Evolutionary conservation across 805 yeast species (phyloP).

Genomic region (Metschnikowia matae): DNA sequence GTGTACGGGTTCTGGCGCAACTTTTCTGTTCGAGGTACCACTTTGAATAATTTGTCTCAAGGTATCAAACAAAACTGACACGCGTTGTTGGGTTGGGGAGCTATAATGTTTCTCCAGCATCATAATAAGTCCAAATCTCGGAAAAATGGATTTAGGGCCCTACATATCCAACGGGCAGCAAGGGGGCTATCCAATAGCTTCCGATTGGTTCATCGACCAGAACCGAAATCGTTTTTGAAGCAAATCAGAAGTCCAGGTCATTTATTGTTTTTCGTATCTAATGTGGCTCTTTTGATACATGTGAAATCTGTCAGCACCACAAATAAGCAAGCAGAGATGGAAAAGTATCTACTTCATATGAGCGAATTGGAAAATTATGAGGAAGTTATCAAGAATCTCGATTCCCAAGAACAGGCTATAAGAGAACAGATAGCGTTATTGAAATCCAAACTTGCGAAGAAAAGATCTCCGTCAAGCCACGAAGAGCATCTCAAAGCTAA

Average conservation of each 20-base stretch:
- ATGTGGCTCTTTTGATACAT: conserved; percentile 16
- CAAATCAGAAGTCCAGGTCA: conserved; percentile 17
- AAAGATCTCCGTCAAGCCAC: background rate
- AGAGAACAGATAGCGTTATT: conserved; percentile 8
- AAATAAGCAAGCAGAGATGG: conserved; percentile 6
- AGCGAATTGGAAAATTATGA: conserved; percentile 15
- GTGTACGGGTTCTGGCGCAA: conserved; percentile 6
- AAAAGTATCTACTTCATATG: conserved; percentile 10
- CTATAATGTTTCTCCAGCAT: background rate
- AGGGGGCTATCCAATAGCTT: conserved; percentile 7
- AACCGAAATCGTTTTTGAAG: conserved; percentile 10
- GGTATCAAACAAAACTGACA: background rate
- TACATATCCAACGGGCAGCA: conserved; percentile 11
- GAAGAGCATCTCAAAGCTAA: background rate
- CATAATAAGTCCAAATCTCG: background rate
- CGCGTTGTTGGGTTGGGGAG: background rate
- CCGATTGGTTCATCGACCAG: conserved; percentile 8
- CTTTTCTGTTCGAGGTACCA: background rate
- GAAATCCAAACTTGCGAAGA: conserved; percentile 1
- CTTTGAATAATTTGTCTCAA: background rate
- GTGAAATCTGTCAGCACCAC: conserved; percentile 13
- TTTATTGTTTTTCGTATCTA: conserved; percentile 16
- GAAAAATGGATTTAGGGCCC: background rate
- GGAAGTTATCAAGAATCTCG: conserved; percentile 14
- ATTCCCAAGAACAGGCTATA: conserved; percentile 9